A percentile compares a stretch with the other conserved stretches of the same genome.
Conservation (phyloP, 2,329 filamentous ascomycete species). For the Fusarium piperis region DNA sequence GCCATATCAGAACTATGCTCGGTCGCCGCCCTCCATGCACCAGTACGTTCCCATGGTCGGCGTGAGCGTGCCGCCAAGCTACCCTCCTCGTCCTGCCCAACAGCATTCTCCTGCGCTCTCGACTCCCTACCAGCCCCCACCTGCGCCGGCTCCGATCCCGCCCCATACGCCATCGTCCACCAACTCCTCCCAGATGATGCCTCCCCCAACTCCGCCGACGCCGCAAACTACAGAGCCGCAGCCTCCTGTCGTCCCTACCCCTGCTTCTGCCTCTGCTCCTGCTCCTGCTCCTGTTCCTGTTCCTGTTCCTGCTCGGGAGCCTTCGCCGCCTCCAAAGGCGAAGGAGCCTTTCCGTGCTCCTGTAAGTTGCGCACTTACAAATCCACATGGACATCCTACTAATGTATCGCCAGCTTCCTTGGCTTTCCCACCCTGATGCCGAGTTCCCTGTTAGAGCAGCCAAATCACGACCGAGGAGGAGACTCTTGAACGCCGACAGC, state of each 20-base stretch:
- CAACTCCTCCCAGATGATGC: constrained; percentile 55
- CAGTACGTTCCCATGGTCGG: constrained; percentile 65
- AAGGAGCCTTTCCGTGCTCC: constrained; percentile 57
- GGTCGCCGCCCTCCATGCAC: constrained; percentile 63
- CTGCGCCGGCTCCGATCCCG: constrained; percentile 53
- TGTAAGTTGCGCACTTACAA: constrained; percentile 48
- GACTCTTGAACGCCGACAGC: constrained; percentile 49
- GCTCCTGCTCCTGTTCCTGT: not conserved
- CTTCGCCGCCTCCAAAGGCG: constrained; percentile 38
- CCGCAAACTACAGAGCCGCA: constrained; percentile 51
- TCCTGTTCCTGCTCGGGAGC: constrained; percentile 33
- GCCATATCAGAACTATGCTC: constrained; percentile 54
- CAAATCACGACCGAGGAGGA: constrained; percentile 56
- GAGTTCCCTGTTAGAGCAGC: constrained; percentile 58
- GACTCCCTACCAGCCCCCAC: constrained; percentile 66
- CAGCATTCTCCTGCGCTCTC: constrained; percentile 64
- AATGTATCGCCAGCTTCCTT: constrained; percentile 60
- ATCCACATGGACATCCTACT: not conserved
- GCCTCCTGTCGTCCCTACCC: constrained; percentile 36
- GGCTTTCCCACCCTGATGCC: constrained; percentile 62
- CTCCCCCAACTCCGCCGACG: constrained; percentile 59
- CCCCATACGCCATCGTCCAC: constrained; percentile 65
- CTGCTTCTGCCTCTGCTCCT: not conserved
- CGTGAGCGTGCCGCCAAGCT: constrained; percentile 56
- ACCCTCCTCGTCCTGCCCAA: constrained; percentile 54